phyloP scores from a whole-genome alignment of 192 early-diverging fungal genomes.

The Coemansia aciculifera region DNA sequence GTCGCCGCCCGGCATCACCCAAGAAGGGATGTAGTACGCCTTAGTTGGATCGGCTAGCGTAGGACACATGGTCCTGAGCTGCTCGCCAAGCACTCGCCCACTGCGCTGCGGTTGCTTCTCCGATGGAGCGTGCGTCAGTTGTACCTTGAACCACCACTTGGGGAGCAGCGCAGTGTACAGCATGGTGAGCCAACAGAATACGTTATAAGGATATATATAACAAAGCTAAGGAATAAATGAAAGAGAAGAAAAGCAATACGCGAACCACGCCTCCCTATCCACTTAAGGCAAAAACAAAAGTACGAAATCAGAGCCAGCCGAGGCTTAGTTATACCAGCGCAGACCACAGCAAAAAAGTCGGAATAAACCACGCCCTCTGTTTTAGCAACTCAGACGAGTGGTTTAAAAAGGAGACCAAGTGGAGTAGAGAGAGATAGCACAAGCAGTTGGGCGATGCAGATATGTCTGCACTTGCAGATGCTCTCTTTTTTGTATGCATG shows the following conservation, averaged over 20 bases:
- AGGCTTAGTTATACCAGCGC: neutral
- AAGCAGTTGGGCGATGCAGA: neutral
- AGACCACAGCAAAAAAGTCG: too few relatives aligned
- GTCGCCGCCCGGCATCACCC: constrained; percentile 72
- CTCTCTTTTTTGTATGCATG: neutral
- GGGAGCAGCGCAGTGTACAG: constrained; percentile 36
- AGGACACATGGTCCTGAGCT: constrained; percentile 54
- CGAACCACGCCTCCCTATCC: neutral
- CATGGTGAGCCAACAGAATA: constrained; percentile 1
- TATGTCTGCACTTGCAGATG: neutral
- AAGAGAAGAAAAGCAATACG: neutral
- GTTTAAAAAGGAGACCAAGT: too few relatives aligned
- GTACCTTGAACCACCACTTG: constrained; percentile 38
- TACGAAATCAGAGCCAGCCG: neutral
- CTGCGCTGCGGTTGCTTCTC: constrained; percentile 43
- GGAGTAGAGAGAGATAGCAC: too few relatives aligned
- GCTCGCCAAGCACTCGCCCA: constrained; percentile 24
- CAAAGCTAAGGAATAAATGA: neutral
- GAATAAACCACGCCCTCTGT: neutral
- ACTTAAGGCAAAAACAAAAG: neutral
- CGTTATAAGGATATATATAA: neutral
- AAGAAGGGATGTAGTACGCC: constrained; percentile 66
- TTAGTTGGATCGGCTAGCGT: constrained; percentile 55
- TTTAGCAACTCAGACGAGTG: neutral
- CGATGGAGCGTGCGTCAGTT: constrained; percentile 39